phyloP scores from a whole-genome alignment of 148 eudicot species.

The Amaranthus palmeri region DNA sequence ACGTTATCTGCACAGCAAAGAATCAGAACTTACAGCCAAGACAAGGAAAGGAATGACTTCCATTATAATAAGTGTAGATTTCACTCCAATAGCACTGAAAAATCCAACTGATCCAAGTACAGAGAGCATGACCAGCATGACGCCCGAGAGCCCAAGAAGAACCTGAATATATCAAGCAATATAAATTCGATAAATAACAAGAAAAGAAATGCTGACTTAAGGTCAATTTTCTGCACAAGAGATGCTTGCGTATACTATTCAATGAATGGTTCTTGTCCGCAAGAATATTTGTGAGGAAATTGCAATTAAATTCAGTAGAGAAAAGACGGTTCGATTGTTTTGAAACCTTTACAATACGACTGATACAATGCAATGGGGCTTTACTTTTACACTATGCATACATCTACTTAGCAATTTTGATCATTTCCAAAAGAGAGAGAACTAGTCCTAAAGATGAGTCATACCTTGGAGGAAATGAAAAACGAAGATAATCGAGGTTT shows the following conservation, averaged over 20 bases:
- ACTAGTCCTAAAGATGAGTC: not conserved
- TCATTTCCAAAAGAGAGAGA: not conserved
- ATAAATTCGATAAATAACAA: slow-evolving; percentile 3
- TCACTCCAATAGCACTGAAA: slow-evolving; percentile 95
- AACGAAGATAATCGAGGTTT: slow-evolving; percentile 61
- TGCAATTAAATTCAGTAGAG: not conserved
- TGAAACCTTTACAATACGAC: no score
- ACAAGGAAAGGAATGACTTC: slow-evolving; percentile 99
- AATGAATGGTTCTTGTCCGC: not conserved
- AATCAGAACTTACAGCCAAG: slow-evolving; percentile 74
- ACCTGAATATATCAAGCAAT: slow-evolving; percentile 44
- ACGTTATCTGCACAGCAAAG: slow-evolving; percentile 2
- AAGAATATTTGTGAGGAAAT: not conserved
- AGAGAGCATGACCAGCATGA: slow-evolving; percentile 90
- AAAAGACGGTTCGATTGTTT: not conserved
- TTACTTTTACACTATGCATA: no score
- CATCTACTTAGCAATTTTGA: not conserved
- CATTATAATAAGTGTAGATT: slow-evolving; percentile 98
- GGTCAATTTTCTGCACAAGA: slow-evolving; percentile 7
- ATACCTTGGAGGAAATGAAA: slow-evolving; percentile 85
- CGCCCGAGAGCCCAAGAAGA: slow-evolving; percentile 92
- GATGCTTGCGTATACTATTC: not conserved
- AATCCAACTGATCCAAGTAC: slow-evolving; percentile 96
- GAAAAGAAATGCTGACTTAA: not conserved
- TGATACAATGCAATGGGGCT: no score